Base-by-base conservation (phyloP, 331 rosid genomes). In the Cydonia oblonga region DNA sequence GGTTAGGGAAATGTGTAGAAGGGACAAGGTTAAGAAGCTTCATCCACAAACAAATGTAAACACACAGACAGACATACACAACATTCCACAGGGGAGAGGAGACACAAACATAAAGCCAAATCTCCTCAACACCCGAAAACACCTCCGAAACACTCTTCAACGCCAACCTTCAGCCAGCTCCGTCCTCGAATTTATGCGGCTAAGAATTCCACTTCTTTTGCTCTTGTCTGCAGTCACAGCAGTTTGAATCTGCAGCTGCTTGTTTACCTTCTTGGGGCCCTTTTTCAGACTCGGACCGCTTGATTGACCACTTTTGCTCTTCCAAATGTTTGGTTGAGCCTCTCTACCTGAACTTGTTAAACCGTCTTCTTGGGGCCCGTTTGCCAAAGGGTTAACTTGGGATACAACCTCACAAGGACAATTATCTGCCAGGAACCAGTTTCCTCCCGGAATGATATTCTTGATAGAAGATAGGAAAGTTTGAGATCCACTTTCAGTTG, bases 131-230 rank as follows among this genome's bases (percentile, higher is more conserved):
- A 38, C 30, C 64, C 64, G 15, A 19, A 49, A 66, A 26, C 71
- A 64, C 35, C 64, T 68, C 32, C 20, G 16, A 26, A 26, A 76
- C 11, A 11, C 71, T 32, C 74, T 80, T 88, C 89, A 93, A 70
- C 97, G 97, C 98, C 99, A 95, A 53, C 84, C 97, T 85, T 95
- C 97, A 24, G 79, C 81, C 64, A 89, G 84, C 84, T 91, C 97
- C 0, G 81, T 81, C 83, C 97, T 88, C 42, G 96, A 88, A 74
- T 91, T 95, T 75, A 95, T 76, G 28, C 84, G 84, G 60, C 91
- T 82, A 3, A 86, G 82, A 53, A 91, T 86, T 9, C 88, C 85
- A 12, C 75, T 70, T 79, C 87, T 91, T 59, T 73, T 76, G 83
- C 74, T 85, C 80, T 79, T 89, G 70, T 86, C 93, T 22, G 77